Percentiles rank a stretch among this genome's conserved stretches.
Conservation (phyloP, 495 filamentous ascomycete species). For the Glarea lozoyensis region DNA sequence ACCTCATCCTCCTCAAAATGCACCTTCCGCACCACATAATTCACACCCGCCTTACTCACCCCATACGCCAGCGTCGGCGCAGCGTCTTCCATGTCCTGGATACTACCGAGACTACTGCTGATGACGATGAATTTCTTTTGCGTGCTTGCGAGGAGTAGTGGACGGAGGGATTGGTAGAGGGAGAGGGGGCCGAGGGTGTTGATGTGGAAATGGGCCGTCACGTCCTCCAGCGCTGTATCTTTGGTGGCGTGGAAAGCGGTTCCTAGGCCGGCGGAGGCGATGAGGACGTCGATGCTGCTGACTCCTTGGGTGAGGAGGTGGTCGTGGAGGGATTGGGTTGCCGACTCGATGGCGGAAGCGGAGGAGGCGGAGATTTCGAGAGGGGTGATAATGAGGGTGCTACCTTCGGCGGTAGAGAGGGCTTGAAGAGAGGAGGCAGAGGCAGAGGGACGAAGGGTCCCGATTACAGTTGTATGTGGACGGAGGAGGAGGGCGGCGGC, state of each 20-base stretch:
- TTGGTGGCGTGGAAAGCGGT: constrained; percentile 1
- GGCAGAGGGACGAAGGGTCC: constrained; percentile 5
- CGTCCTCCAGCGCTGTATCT: constrained; percentile 3
- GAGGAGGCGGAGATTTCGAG: not conserved
- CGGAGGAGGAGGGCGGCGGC: constrained; percentile 8
- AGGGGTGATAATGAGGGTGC: constrained; percentile 5
- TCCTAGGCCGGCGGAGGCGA: constrained; percentile 15
- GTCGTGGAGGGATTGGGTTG: not conserved
- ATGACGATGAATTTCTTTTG: constrained; percentile 26
- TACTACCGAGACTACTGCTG: constrained; percentile 25
- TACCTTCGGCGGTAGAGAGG: constrained; percentile 6
- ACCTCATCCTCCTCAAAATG: constrained; percentile 29
- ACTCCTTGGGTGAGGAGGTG: not conserved
- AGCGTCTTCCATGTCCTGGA: constrained; percentile 19
- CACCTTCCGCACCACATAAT: constrained; percentile 32
- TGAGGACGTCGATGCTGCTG: constrained; percentile 13
- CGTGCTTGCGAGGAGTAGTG: constrained; percentile 19
- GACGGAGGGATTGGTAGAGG: constrained; percentile 23
- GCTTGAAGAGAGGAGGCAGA: constrained; percentile 3
- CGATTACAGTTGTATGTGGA: constrained; percentile 16
- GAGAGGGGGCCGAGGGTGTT: constrained; percentile 25
- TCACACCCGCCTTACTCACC: constrained; percentile 30
- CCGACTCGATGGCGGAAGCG: not conserved
- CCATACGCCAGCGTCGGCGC: constrained; percentile 28
- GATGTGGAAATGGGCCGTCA: constrained; percentile 20